Percentiles rank a stretch among this genome's conserved stretches.
These are phyloP conservation scores for Chrysochromulina parva DNA, from an alignment of 78 protist species.

Conservation along the genomic window DNA sequence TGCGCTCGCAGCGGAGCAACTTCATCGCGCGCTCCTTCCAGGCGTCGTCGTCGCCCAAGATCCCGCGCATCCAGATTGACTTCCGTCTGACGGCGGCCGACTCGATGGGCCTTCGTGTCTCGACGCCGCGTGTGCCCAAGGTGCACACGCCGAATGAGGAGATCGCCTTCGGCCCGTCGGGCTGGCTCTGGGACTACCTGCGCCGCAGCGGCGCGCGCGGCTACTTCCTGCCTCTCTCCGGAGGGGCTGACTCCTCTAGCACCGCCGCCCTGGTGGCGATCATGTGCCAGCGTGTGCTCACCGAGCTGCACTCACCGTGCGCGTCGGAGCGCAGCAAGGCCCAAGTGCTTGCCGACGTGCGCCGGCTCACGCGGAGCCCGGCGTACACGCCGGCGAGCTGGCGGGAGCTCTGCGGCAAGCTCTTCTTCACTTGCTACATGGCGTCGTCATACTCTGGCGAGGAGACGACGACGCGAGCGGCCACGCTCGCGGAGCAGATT, in stretches of 20 bases:
- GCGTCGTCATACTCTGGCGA: constrained; percentile 33
- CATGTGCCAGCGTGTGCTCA: constrained; percentile 67
- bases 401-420: neutral
- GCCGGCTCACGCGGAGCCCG: neutral
- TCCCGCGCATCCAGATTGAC: neutral
- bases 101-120: neutral
- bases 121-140: neutral
- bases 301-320: neutral
- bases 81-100: neutral
- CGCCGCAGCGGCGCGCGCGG: constrained; percentile 78
- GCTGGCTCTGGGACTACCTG: constrained; percentile 86
- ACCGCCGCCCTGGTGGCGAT: constrained; percentile 72
- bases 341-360: constrained; percentile 21
- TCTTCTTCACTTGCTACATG: constrained; percentile 68
- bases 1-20: neutral
- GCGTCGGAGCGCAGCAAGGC: neutral
- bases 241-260: constrained; percentile 85
- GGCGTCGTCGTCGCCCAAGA: neutral
- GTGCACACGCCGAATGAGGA: neutral
- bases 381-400: neutral
- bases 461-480: neutral
- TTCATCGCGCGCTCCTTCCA: neutral
- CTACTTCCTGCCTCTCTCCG: constrained; percentile 80
- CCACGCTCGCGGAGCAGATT: neutral
- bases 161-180: neutral